Evolutionary conservation across 805 yeast genomes (phyloP).

Genomic region (Candida xyloterini): DNA sequence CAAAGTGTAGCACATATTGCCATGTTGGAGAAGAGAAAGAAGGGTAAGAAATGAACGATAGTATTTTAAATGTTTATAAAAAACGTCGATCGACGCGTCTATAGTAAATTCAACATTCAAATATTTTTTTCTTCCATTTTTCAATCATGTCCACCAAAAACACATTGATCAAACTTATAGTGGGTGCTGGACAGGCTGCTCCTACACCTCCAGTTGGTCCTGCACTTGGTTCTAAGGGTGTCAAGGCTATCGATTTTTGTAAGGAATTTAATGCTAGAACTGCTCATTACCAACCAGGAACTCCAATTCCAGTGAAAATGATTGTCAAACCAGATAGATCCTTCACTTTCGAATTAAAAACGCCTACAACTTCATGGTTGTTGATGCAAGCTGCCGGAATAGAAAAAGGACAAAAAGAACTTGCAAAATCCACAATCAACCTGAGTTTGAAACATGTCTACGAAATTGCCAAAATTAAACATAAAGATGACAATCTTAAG

Average conservation of each 20-base stretch:
- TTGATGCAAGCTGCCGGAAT: constrained; percentile 77
- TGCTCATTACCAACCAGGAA: constrained; percentile 79
- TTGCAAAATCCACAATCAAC: constrained; percentile 48
- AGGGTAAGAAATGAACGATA: constrained; percentile 23
- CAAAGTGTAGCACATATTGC: constrained; percentile 96
- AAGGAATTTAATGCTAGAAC: constrained; percentile 98
- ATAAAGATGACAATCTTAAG: constrained; percentile 78
- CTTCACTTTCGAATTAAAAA: constrained; percentile 78
- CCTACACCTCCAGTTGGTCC: constrained; percentile 99
- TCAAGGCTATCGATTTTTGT: constrained; percentile 96
- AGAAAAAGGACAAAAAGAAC: constrained; percentile 72
- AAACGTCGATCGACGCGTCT: constrained; percentile 6
- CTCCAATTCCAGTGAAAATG: constrained; percentile 83
- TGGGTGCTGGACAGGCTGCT: constrained; percentile 97
- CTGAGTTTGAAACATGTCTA: constrained; percentile 80
- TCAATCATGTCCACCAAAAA: constrained; percentile 40
- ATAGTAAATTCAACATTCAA: background rate
- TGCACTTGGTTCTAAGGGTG: constrained; percentile 97
- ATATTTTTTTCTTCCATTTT: constrained; percentile 1
- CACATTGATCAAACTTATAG: constrained; percentile 79
- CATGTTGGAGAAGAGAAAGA: constrained; percentile 79
- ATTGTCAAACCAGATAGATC: constrained; percentile 91
- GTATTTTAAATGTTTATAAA: background rate
- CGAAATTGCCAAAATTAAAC: constrained; percentile 92
- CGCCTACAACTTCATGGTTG: constrained; percentile 90